Evolutionary conservation across 148 eudicot genomes (phyloP), one percentile per base, ranked within the genome.

Genomic region (Gaultheria prostrata): DNA sequence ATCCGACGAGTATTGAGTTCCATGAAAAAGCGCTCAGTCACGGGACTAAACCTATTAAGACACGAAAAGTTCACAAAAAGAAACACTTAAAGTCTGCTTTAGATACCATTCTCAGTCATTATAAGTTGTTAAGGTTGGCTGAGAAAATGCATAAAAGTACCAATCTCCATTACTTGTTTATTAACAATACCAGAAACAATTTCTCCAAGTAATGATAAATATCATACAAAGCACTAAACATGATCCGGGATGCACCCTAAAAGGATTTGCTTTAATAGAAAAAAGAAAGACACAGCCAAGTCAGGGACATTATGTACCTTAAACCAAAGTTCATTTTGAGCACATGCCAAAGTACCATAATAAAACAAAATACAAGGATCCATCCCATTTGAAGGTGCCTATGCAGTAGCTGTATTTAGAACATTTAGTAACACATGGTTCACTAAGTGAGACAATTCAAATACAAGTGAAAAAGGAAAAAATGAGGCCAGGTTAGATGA

Each of bases 1-100:
- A 97, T 90, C 75, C 99, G 95, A 67, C 99, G 99, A 76, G 97
- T 90, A 86, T 97, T 93, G 85, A 97, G 93, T 88, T 97, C 99
- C 99, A 94, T 91, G 92, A 97, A 97, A 89, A 93, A 97, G n/a
- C 99, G 95, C 85, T 97, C 99, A n/a, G 99, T 97, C 71, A 94
- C 98, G 24, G 97, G 95, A 85, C 99, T 97, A 89, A 97, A 97
- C 88, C 99, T 97, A 84, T 61, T 32, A 61, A 83, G 65, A 80
- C 56, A 80, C 84, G 80, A 67, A 45, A 30, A 15, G 46, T 1
- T 32, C 26, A 54, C n/a, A 61, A 79, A 30, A 2, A 17, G 54
- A 77, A 70, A 57, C 49, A 10, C 67, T 49, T 30, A 76, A 56
- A 80, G 43, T 59, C 14, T 32, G 73, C 63, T 6, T 21, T 57